Evolutionary conservation across 768 basidiomycete species (phyloP).

Genomic region (Boletus rubescentipes): DNA sequence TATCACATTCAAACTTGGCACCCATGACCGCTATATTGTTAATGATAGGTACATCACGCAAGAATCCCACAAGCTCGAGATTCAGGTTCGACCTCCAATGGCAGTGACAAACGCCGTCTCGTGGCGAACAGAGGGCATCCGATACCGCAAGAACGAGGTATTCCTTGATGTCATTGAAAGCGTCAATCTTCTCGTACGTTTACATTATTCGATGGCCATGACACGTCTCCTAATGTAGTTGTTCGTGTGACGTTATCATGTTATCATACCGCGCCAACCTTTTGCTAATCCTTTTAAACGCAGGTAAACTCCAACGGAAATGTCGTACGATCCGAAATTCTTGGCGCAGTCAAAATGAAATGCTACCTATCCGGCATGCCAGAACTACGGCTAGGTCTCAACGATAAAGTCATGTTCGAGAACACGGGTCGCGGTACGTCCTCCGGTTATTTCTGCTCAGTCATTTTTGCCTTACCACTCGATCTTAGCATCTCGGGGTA

Average conservation of each 20-base stretch:
- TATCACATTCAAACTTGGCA: background rate
- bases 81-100: constrained; percentile 89
- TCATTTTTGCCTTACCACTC: background rate
- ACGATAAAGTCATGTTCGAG: constrained; percentile 99
- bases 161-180: constrained; percentile 98
- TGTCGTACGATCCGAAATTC: constrained; percentile 94
- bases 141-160: constrained; percentile 98
- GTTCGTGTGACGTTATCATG: background rate
- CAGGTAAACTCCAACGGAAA: constrained; percentile 97
- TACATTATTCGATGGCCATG: background rate
- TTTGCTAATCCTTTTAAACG: background rate
- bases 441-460: background rate
- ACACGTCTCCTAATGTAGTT: background rate
- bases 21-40: background rate
- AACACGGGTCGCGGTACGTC: constrained; percentile 88
- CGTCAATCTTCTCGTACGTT: constrained; percentile 87
- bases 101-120: constrained; percentile 98
- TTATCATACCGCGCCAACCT: background rate
- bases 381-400: constrained; percentile 89
- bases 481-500: constrained; percentile 60
- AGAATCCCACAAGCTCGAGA: constrained; percentile 95
- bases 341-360: constrained; percentile 99
- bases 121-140: constrained; percentile 96
- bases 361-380: constrained; percentile 99
- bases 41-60: constrained; percentile 88